Base-by-base conservation (phyloP, 2,329 filamentous ascomycete genomes). In the Trichoderma cornu-damae region DNA sequence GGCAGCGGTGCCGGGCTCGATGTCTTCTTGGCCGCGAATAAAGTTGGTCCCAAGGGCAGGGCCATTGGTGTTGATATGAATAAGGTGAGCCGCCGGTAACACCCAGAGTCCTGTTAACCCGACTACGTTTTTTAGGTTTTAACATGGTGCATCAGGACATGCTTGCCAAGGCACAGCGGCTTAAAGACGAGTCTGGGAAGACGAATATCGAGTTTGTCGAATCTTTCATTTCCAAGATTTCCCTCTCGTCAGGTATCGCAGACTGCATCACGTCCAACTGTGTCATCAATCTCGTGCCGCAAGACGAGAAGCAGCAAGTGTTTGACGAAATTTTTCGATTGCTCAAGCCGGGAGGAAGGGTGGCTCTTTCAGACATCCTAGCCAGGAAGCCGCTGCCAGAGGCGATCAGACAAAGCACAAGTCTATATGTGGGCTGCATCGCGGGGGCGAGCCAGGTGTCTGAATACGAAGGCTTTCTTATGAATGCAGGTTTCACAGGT, bases 31-130 rank as follows among this genome's bases (percentile, higher is more conserved):
- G 80, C 81, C 9, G 73, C 78, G 3, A 70, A 69, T 24, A 79
- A 75, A 62, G 75, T 84, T 35, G 80, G 80, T 0, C 46, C 62
- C 0, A 66, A 65, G 3, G 81, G 81, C 1, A 75, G 69, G 26
- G 79, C 72, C 3, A 78, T 84, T 48, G 83, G 82, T 6, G 70
- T 85, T 4, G 82, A 86, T 62, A 84, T 85, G 78, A 85, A 79
- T 61, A 74, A 81, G 68, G 80, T 79, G 62, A 6, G 59, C 18
- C n/a, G n/a, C n/a, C n/a, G n/a, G n/a, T n/a, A n/a, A n/a, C n/a
- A n/a, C n/a, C n/a, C n/a, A n/a, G n/a, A n/a, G n/a, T n/a, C n/a
- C n/a, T n/a, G n/a, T n/a, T n/a, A n/a, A n/a, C n/a, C n/a, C n/a
- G n/a, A n/a, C n/a, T n/a, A n/a, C n/a, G n/a, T n/a, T n/a, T n/a